These are phyloP conservation scores for Boletus reticulatus DNA, from an alignment of 768 basidiomycete genomes.

Conservation along the genomic window DNA sequence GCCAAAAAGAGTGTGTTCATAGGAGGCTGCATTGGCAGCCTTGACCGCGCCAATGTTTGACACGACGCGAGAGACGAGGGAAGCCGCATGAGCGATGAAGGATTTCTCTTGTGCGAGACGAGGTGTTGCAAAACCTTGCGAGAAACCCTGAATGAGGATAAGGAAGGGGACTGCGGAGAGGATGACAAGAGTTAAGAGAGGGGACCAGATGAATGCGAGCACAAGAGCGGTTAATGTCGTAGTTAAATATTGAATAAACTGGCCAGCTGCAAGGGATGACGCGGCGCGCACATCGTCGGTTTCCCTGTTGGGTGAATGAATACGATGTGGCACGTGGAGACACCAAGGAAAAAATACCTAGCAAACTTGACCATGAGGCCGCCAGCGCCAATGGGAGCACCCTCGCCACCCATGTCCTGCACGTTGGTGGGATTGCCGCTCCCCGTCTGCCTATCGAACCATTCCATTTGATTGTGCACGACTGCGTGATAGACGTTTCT, in stretches of 20 bases:
- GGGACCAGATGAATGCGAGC: slow-evolving; percentile 80
- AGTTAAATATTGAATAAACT: slow-evolving; percentile 75
- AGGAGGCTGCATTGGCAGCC: slow-evolving; percentile 75
- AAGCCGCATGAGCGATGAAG: slow-evolving; percentile 68
- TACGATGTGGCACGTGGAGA: not conserved
- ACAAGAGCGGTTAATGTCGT: slow-evolving; percentile 77
- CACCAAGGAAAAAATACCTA: slow-evolving; percentile 42
- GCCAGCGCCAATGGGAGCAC: slow-evolving; percentile 71
- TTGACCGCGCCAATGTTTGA: slow-evolving; percentile 87
- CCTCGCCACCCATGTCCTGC: slow-evolving; percentile 35
- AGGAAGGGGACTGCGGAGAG: slow-evolving; percentile 86
- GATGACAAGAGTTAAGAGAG: slow-evolving; percentile 86
- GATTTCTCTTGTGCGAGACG: slow-evolving; percentile 65
- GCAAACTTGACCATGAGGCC: slow-evolving; percentile 94
- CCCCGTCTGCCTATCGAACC: slow-evolving; percentile 86
- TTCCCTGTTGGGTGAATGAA: slow-evolving; percentile 53
- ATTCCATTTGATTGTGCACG: slow-evolving; percentile 71
- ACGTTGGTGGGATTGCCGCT: slow-evolving; percentile 43
- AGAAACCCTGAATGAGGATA: slow-evolving; percentile 69
- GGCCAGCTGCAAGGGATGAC: slow-evolving; percentile 75
- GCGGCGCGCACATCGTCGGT: slow-evolving; percentile 92
- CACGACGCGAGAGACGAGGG: slow-evolving; percentile 74
- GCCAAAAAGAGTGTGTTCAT: slow-evolving; percentile 51
- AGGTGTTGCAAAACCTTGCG: slow-evolving; percentile 67
- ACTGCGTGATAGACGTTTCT: slow-evolving; percentile 41